Percentiles rank a stretch among this genome's conserved stretches.
These are phyloP conservation scores for Cardamine chenopodiifolia DNA, from an alignment of 345 rosid species.

Conservation along the genomic window DNA sequence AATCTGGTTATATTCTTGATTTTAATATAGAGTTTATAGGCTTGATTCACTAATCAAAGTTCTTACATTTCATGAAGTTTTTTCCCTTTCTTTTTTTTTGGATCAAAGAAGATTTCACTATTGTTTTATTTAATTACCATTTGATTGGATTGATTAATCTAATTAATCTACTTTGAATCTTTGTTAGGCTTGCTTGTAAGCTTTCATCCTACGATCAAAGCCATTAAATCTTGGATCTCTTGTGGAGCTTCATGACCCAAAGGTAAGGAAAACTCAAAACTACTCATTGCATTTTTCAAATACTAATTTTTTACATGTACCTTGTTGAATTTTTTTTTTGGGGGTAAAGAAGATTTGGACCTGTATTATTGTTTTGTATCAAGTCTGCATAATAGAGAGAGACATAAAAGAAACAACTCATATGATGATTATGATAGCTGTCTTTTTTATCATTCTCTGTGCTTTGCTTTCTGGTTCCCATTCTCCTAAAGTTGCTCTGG, in stretches of 20 bases:
- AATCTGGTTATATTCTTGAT: background rate
- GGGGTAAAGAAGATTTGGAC: background rate
- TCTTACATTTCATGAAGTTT: background rate
- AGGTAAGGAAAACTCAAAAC: background rate
- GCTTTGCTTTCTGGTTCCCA: conserved; percentile 37
- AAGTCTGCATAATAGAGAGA: conserved; percentile 22
- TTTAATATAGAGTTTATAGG: background rate
- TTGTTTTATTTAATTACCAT: background rate
- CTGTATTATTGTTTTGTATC: background rate
- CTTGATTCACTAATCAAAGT: background rate
- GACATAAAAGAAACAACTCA: conserved; percentile 47
- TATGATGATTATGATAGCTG: conserved; percentile 36
- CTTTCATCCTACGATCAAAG: background rate
- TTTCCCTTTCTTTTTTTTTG: background rate
- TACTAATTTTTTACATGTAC: background rate
- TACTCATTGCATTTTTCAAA: background rate
- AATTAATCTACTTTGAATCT: background rate
- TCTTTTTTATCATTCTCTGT: conserved; percentile 32
- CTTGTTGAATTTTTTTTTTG: background rate
- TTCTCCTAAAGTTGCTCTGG: conserved; percentile 40
- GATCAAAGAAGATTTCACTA: background rate
- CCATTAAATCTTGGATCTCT: background rate
- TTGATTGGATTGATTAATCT: background rate
- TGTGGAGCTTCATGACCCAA: background rate
- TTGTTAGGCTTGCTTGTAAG: background rate